A percentile compares a stretch with the other conserved stretches of the same genome.
Conservation (phyloP, 768 basidiomycete genomes). For the Suillus sp. region DNA sequence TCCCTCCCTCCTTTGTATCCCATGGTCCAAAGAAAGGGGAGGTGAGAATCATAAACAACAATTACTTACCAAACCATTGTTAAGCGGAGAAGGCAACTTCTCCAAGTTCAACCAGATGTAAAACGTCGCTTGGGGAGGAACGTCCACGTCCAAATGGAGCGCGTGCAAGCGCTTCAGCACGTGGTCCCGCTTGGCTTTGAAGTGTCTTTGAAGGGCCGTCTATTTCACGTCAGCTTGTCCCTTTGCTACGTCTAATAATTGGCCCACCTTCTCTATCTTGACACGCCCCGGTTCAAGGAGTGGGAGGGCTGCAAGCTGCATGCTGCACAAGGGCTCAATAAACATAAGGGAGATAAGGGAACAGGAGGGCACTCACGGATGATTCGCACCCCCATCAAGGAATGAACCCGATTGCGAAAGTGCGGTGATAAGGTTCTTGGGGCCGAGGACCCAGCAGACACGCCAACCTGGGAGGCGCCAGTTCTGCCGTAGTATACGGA, state of each 20-base stretch:
- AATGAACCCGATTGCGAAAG: slow-evolving; percentile 93
- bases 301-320: slow-evolving; percentile 87
- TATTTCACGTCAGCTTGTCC: slow-evolving; percentile 24
- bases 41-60: neutral
- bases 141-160: slow-evolving; percentile 74
- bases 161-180: slow-evolving; percentile 79
- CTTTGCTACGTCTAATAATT: neutral
- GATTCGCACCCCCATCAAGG: slow-evolving; percentile 93
- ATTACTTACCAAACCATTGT: slow-evolving; percentile 75
- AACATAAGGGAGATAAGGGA: slow-evolving; percentile 5
- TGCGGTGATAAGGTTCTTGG: slow-evolving; percentile 84
- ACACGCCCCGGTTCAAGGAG: slow-evolving; percentile 76
- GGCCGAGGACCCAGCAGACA: slow-evolving; percentile 91
- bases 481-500: slow-evolving; percentile 51
- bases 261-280: slow-evolving; percentile 60
- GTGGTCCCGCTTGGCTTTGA: slow-evolving; percentile 89
- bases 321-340: slow-evolving; percentile 38
- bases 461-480: slow-evolving; percentile 97
- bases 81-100: slow-evolving; percentile 75
- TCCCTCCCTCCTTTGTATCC: too few species aligned
- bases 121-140: slow-evolving; percentile 83
- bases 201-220: slow-evolving; percentile 85
- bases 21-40: neutral
- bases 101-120: slow-evolving; percentile 94
- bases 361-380: slow-evolving; percentile 60